phyloP scores from a whole-genome alignment of 495 filamentous ascomycete species.

The Penicillium desertorum region DNA sequence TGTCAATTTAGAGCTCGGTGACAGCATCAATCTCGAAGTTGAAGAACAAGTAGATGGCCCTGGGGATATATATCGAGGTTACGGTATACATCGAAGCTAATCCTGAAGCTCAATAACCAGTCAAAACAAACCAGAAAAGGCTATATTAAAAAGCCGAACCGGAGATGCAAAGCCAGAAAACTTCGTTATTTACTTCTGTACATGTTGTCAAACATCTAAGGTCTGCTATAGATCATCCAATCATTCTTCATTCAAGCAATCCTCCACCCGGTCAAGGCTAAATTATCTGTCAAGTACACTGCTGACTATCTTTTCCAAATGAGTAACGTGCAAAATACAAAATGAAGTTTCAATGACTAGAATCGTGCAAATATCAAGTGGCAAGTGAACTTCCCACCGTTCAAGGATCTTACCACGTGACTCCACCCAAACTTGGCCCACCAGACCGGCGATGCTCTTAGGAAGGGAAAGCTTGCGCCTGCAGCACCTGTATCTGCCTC shows the following conservation, averaged over 20 bases:
- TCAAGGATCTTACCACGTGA: slow-evolving; percentile 9
- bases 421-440: slow-evolving; percentile 10
- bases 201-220: neutral
- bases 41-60: neutral
- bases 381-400: neutral
- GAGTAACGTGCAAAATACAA: neutral
- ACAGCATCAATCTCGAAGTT: neutral
- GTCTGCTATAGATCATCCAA: slow-evolving; percentile 2
- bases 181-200: neutral
- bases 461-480: slow-evolving; percentile 15
- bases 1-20: neutral
- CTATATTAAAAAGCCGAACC: neutral
- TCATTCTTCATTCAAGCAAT: neutral
- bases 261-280: neutral
- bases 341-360: neutral
- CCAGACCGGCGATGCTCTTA: slow-evolving; percentile 12
- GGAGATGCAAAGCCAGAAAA: neutral
- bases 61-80: neutral
- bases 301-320: neutral
- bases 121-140: neutral
- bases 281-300: too few relatives aligned
- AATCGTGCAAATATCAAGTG: neutral
- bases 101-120: neutral
- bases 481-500: slow-evolving; percentile 21
- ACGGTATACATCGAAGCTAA: neutral